Evolutionary conservation across 768 basidiomycete genomes (phyloP).

Genomic region (Boletellus ananiceps): DNA sequence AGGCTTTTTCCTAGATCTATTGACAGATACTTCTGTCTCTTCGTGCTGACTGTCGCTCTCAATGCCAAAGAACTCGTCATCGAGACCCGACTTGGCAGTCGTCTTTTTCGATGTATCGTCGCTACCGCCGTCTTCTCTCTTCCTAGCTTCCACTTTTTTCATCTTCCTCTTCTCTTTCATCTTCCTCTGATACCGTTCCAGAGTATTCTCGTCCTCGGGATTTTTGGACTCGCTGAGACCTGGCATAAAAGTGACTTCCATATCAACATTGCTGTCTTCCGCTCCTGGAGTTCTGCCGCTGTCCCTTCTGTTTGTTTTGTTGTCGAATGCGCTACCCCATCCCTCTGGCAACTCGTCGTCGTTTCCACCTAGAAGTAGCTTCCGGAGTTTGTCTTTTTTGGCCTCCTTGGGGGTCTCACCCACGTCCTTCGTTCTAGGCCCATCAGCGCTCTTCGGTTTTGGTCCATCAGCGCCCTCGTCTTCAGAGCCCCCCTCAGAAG

Average conservation of each 20-base stretch:
- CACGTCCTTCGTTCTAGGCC: conserved; percentile 8
- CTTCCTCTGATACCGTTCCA: conserved; percentile 87
- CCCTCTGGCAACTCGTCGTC: conserved; percentile 77
- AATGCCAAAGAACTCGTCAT: conserved; percentile 76
- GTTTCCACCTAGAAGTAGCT: conserved; percentile 63
- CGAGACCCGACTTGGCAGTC: conserved; percentile 2
- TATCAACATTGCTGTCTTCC: conserved; percentile 55
- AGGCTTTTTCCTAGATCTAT: conserved; percentile 21
- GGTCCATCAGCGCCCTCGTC: conserved; percentile 9
- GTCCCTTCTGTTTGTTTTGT: conserved; percentile 6
- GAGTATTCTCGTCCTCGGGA: conserved; percentile 73
- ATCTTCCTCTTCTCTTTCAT: conserved; percentile 84
- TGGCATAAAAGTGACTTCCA: conserved; percentile 95
- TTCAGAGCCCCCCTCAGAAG: conserved; percentile 52
- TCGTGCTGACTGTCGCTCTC: conserved; percentile 27
- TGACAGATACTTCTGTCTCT: conserved; percentile 24
- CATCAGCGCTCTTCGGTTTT: conserved; percentile 2
- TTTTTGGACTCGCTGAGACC: conserved; percentile 58
- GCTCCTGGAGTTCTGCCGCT: conserved; percentile 14
- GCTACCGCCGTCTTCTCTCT: conserved; percentile 26
- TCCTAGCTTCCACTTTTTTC: conserved; percentile 64
- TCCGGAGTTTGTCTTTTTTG: conserved; percentile 69
- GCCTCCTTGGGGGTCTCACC: conserved; percentile 34
- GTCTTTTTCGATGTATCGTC: conserved; percentile 13
- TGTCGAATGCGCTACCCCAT: conserved; percentile 53